Percentiles rank a stretch among this genome's conserved stretches.
Conservation (phyloP, 2,329 filamentous ascomycete genomes). For the Dendrostoma leiphaemia region DNA sequence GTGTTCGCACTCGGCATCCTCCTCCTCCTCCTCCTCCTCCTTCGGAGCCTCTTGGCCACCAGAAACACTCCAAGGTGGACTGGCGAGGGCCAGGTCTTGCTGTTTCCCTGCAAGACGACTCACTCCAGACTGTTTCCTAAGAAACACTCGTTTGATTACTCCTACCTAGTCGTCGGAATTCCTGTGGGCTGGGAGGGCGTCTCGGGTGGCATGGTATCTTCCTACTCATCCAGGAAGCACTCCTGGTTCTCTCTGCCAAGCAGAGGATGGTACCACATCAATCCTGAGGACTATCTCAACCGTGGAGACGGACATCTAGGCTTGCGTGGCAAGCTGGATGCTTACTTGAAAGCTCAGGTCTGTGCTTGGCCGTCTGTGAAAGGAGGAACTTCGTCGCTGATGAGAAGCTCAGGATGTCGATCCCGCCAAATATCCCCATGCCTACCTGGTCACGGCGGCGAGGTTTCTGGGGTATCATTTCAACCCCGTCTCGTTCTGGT, state of each 20-base stretch:
- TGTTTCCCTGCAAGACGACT: constrained; percentile 65
- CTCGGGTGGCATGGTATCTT: constrained; percentile 55
- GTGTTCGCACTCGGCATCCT: neutral
- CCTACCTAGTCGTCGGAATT: constrained; percentile 67
- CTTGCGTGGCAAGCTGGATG: constrained; percentile 61
- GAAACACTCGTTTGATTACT: constrained; percentile 67
- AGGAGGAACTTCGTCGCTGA: neutral
- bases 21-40: neutral
- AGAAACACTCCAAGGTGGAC: constrained; percentile 8
- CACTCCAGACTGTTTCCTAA: constrained; percentile 67
- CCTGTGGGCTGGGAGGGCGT: constrained; percentile 62
- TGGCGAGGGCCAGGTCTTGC: constrained; percentile 35
- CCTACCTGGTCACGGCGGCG: constrained; percentile 70
- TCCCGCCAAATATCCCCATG: constrained; percentile 60
- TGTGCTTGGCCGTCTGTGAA: constrained; percentile 23
- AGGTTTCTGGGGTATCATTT: constrained; percentile 69
- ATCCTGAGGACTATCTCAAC: constrained; percentile 59
- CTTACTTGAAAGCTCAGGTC: constrained; percentile 58
- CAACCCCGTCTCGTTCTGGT: constrained; percentile 79
- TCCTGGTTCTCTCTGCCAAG: constrained; percentile 10
- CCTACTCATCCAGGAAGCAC: constrained; percentile 26
- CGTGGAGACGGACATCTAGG: constrained; percentile 50
- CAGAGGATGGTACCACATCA: constrained; percentile 56
- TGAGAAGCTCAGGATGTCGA: constrained; percentile 48
- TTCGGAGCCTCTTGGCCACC: neutral